These are phyloP conservation scores for Sporobolomyces roseus DNA, from an alignment of 768 basidiomycete genomes.

Conservation along the genomic window DNA sequence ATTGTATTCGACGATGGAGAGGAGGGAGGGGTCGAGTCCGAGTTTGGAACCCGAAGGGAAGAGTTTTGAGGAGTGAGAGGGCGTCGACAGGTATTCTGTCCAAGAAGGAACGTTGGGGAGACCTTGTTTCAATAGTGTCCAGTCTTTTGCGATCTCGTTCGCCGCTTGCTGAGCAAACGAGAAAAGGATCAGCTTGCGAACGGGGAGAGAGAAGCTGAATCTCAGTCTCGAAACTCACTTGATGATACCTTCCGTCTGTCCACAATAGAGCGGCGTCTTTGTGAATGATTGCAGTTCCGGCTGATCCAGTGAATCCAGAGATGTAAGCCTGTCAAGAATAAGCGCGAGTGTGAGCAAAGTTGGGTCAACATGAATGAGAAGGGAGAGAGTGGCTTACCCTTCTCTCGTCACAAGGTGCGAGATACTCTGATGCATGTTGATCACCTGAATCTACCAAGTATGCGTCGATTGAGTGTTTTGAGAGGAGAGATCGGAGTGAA, in stretches of 20 bases:
- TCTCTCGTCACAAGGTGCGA: constrained; percentile 6
- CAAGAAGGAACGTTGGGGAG: constrained; percentile 63
- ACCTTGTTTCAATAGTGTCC: constrained; percentile 91
- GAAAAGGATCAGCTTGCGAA: background rate
- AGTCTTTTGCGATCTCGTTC: constrained; percentile 82
- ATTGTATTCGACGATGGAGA: constrained; percentile 68
- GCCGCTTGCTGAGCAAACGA: constrained; percentile 64
- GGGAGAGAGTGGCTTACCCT: constrained; percentile 16
- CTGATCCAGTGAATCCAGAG: constrained; percentile 81
- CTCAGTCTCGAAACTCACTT: constrained; percentile 1
- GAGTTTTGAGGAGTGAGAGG: constrained; percentile 49
- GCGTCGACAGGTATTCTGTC: constrained; percentile 77
- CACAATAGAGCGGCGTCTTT: constrained; percentile 70
- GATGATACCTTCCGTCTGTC: constrained; percentile 91
- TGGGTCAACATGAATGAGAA: background rate
- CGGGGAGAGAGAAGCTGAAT: no score
- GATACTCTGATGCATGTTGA: constrained; percentile 63
- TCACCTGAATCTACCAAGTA: constrained; percentile 57
- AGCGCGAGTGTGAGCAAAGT: constrained; percentile 34
- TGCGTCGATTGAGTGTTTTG: background rate
- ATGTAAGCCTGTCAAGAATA: constrained; percentile 67
- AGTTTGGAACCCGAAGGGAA: constrained; percentile 62
- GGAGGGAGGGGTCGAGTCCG: constrained; percentile 76
- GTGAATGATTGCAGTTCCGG: constrained; percentile 75
- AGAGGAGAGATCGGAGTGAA: constrained; percentile 5